Conservation (phyloP, 2,329 filamentous ascomycete species). For the Colletotrichum sp. region DNA sequence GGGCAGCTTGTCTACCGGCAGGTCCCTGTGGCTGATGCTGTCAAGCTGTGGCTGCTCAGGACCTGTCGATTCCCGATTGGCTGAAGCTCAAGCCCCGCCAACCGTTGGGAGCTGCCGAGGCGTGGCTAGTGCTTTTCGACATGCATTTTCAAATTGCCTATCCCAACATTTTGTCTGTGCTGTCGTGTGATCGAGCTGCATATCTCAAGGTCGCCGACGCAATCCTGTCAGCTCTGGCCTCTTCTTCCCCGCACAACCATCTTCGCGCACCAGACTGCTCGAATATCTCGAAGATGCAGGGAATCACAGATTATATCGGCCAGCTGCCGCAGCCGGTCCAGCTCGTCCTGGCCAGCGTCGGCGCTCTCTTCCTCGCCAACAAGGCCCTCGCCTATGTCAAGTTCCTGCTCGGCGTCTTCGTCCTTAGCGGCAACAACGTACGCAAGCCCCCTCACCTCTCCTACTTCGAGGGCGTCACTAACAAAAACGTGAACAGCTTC, state of each 20-base stretch:
- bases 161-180: conserved; percentile 21
- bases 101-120: conserved; percentile 10
- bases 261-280: neutral
- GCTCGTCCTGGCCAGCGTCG: conserved; percentile 57
- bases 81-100: neutral
- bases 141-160: conserved; percentile 9
- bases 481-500: conserved; percentile 62
- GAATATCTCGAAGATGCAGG: conserved; percentile 1
- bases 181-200: neutral
- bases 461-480: neutral
- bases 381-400: conserved; percentile 64
- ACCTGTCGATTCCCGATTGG: neutral
- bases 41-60: neutral
- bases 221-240: neutral
- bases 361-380: conserved; percentile 62
- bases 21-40: neutral
- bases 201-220: neutral
- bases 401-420: conserved; percentile 70
- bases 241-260: neutral
- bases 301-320: conserved; percentile 35
- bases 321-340: conserved; percentile 50
- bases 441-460: conserved; percentile 27
- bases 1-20: neutral
- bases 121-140: neutral
- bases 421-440: conserved; percentile 69